phyloP scores from a whole-genome alignment of 2,329 filamentous ascomycete species.

The Botrytis fabae region DNA sequence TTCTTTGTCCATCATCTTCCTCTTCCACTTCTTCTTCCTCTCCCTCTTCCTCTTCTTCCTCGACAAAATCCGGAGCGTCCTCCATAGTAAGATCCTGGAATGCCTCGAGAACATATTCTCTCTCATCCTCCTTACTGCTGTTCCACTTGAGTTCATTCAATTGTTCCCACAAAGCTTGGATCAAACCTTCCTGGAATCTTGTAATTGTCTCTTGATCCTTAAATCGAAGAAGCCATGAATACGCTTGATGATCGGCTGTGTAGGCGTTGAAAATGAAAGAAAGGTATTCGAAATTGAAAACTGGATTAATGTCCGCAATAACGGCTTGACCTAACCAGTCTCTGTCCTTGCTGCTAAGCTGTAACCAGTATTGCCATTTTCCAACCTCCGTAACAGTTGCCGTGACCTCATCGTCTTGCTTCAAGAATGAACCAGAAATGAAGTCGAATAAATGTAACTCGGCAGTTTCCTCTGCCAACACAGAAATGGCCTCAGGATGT shows the following conservation, averaged over 20 bases:
- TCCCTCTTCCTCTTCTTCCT: slow-evolving; percentile 49
- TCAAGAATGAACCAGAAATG: slow-evolving; percentile 76
- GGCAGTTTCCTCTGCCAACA: slow-evolving; percentile 71
- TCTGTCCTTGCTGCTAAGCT: slow-evolving; percentile 72
- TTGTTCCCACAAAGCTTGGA: slow-evolving; percentile 96
- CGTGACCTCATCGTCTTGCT: slow-evolving; percentile 56
- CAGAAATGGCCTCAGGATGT: slow-evolving; percentile 69
- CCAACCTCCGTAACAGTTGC: slow-evolving; percentile 84
- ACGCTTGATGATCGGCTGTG: slow-evolving; percentile 80
- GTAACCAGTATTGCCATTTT: slow-evolving; percentile 93
- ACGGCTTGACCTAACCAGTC: slow-evolving; percentile 88
- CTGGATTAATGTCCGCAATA: slow-evolving; percentile 89
- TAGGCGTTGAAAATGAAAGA: slow-evolving; percentile 99
- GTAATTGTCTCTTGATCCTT: slow-evolving; percentile 79
- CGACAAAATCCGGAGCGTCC: slow-evolving; percentile 61
- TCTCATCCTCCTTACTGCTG: slow-evolving; percentile 88
- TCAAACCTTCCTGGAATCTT: slow-evolving; percentile 87
- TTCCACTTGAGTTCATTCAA: slow-evolving; percentile 91
- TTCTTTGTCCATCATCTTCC: slow-evolving; percentile 61
- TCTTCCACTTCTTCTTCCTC: slow-evolving; percentile 56
- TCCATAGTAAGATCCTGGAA: slow-evolving; percentile 95
- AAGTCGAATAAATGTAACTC: slow-evolving; percentile 96
- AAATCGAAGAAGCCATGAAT: slow-evolving; percentile 94
- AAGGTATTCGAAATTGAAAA: slow-evolving; percentile 98
- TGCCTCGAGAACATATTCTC: slow-evolving; percentile 91